Conservation (phyloP, 1,284 basidiomycete species). For the Veloboletus limbatus region DNA sequence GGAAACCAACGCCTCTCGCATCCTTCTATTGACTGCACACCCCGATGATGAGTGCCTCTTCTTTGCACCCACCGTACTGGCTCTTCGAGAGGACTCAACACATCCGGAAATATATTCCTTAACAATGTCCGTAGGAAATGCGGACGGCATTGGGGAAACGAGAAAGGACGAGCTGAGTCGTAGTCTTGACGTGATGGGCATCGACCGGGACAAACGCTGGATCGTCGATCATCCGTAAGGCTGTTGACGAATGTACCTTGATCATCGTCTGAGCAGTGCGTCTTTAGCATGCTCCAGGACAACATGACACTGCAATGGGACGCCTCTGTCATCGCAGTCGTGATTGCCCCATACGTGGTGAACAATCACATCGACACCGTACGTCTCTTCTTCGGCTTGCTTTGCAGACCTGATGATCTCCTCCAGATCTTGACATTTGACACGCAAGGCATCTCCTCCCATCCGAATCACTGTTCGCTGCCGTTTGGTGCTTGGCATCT, state of each 20-base stretch:
- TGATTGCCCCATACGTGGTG: constrained; percentile 60
- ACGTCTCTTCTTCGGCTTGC: constrained; percentile 23
- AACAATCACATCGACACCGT: constrained; percentile 65
- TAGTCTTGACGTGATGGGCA: constrained; percentile 73
- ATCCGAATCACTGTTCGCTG: constrained; percentile 88
- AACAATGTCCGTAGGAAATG: constrained; percentile 70
- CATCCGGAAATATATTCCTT: constrained; percentile 47
- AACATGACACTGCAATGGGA: constrained; percentile 74
- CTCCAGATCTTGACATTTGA: constrained; percentile 91
- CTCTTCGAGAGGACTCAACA: constrained; percentile 36
- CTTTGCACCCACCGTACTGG: constrained; percentile 78
- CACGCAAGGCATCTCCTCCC: constrained; percentile 72
- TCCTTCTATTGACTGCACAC: constrained; percentile 80
- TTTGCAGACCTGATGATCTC: constrained; percentile 1
- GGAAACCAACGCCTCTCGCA: constrained; percentile 19
- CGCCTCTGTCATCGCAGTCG: constrained; percentile 52
- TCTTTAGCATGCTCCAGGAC: constrained; percentile 69
- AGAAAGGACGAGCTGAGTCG: constrained; percentile 64
- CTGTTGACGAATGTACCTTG: constrained; percentile 2
- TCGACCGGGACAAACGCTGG: constrained; percentile 54
- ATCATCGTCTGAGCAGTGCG: constrained; percentile 10
- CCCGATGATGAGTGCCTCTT: constrained; percentile 94
- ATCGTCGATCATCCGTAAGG: constrained; percentile 70
- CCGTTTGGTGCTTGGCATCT: constrained; percentile 52
- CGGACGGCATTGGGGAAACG: constrained; percentile 72